phyloP scores from a whole-genome alignment of 306 rosid genomes.

The Quercus berberidifolia region DNA sequence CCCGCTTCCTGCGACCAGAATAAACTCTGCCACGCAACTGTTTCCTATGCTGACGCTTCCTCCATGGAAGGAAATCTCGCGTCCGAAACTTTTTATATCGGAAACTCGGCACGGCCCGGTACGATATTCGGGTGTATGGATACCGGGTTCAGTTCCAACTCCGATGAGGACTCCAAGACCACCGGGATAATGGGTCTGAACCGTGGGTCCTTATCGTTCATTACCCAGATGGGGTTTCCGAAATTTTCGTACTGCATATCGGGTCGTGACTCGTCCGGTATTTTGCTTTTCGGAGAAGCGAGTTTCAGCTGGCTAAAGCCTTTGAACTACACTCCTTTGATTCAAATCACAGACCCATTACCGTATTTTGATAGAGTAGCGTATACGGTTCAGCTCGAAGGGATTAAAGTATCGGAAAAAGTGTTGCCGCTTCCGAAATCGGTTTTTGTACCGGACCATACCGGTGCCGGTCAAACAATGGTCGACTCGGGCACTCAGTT shows the following conservation, averaged over 20 bases:
- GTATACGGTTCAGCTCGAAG: conserved; percentile 65
- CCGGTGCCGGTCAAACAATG: conserved; percentile 92
- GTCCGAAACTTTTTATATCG: conserved; percentile 48
- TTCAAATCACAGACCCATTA: conserved; percentile 56
- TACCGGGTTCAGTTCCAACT: conserved; percentile 64
- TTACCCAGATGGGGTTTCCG: conserved; percentile 57
- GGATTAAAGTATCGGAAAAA: conserved; percentile 51
- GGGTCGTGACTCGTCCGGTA: conserved; percentile 55
- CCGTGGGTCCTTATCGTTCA: conserved; percentile 72
- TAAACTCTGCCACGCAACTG: conserved; percentile 61
- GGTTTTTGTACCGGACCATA: conserved; percentile 55
- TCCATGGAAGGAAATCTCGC: conserved; percentile 83
- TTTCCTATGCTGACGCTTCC: conserved; percentile 74
- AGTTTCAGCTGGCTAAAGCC: conserved; percentile 52
- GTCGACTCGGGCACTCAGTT: conserved; percentile 91
- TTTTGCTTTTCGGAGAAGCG: conserved; percentile 62
- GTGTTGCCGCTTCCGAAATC: conserved; percentile 42
- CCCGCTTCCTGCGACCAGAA: conserved; percentile 66
- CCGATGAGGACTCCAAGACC: conserved; percentile 68
- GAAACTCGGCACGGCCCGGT: conserved; percentile 40
- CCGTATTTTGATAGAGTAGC: conserved; percentile 87
- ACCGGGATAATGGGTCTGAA: conserved; percentile 88
- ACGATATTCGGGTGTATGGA: conserved; percentile 79
- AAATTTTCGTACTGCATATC: conserved; percentile 87
- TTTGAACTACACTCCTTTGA: conserved; percentile 66